Evolutionary conservation across 2,329 filamentous ascomycete species (phyloP).

Genomic region (Botrytis hyacinthi): DNA sequence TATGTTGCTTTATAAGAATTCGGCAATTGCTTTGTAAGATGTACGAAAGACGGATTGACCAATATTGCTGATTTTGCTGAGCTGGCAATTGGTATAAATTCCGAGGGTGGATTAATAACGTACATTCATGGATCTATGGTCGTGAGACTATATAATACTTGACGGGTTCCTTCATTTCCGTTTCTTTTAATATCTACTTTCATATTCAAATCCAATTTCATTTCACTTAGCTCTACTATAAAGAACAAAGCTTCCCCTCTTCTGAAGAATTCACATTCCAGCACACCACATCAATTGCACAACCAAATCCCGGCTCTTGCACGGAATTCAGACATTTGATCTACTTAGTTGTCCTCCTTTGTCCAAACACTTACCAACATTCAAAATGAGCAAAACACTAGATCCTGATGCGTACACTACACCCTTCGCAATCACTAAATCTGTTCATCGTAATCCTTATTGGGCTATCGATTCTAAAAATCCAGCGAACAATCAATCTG

Average conservation of each 20-base stretch:
- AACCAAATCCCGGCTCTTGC: background rate
- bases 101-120: background rate
- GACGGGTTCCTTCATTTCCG: background rate
- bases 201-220: background rate
- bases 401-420: constrained; percentile 10
- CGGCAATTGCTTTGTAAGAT: background rate
- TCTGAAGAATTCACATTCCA: background rate
- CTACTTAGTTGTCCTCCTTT: background rate
- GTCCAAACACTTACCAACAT: background rate
- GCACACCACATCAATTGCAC: background rate
- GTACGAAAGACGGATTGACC: background rate
- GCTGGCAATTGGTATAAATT: background rate
- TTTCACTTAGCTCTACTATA: background rate
- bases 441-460: constrained; percentile 33
- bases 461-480: constrained; percentile 31
- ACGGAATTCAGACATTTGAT: background rate
- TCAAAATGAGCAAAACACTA: background rate
- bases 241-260: background rate
- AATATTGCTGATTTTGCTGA: background rate
- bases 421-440: constrained; percentile 32
- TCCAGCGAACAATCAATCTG: constrained; percentile 27
- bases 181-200: background rate
- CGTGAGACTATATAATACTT: background rate
- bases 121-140: background rate
- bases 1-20: background rate